Percentiles rank a stretch among this genome's conserved stretches.
Evolutionary conservation across 805 yeast genomes (phyloP).

Genomic region (Pichia manshurica): DNA sequence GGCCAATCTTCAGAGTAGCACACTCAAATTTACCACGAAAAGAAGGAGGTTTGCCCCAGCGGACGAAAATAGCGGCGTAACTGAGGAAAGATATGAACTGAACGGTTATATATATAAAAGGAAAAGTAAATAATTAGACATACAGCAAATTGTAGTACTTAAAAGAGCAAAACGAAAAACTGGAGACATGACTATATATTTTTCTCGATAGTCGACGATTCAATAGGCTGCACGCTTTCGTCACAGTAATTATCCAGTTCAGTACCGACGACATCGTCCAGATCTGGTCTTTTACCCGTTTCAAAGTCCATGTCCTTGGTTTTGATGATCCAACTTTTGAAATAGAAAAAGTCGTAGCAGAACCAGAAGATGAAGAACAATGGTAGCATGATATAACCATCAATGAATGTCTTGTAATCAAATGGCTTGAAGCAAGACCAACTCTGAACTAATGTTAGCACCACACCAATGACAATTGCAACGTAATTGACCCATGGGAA

Average conservation of each 20-base stretch:
- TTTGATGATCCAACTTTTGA: slow-evolving; percentile 29
- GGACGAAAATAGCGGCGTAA: no score
- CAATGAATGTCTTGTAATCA: slow-evolving; percentile 48
- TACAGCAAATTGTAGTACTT: no score
- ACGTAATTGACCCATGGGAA: slow-evolving; percentile 47
- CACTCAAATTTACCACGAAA: no score
- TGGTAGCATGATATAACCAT: slow-evolving; percentile 60
- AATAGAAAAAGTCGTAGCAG: slow-evolving; percentile 19
- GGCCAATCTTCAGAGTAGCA: no score
- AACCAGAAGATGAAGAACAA: slow-evolving; percentile 40
- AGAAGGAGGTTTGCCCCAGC: no score
- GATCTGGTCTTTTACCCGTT: slow-evolving; percentile 41
- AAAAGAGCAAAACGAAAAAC: neutral
- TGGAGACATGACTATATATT: no score
- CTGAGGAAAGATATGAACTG: no score
- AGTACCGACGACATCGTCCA: slow-evolving; percentile 21
- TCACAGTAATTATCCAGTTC: slow-evolving; percentile 10
- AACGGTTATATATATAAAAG: neutral
- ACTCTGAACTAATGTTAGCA: slow-evolving; percentile 58
- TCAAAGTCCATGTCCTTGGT: slow-evolving; percentile 44
- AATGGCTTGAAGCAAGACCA: slow-evolving; percentile 61
- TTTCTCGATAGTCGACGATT: no score
- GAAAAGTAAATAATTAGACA: no score
- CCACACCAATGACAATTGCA: slow-evolving; percentile 44
- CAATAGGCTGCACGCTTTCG: neutral